Base-by-base conservation (phyloP, 2,329 filamentous ascomycete species). In the Ceratocystis harringtonii region DNA sequence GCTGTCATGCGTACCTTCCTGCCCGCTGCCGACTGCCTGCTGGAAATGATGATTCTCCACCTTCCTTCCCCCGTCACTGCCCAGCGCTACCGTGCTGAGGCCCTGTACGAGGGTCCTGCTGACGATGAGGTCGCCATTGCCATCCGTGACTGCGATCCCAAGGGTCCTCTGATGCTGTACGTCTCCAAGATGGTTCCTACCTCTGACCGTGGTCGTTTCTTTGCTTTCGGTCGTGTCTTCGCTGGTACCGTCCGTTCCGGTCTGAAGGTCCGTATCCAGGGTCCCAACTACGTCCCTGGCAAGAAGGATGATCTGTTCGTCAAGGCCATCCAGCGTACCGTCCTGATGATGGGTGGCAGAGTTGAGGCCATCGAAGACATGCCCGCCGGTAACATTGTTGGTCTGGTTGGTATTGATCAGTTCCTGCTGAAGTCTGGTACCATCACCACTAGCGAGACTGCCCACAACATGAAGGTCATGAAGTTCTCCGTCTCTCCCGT, bases 381-480 rank as follows among this genome's bases (percentile, higher is more conserved):
- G 77, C 94, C 94, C 73, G 92, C 94, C 72, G 94, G 94, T 86
- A 99, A 99, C 89, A 97, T 99, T 84, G 88, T 96, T 75, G 94
- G 94, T 85, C 85, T 99, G 74, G 94, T 99, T 76, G 94, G 94
- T 87, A 90, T 99, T 73, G 94, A 99, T 78, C 94, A 99, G 86
- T 99, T 97, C 90, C 84, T 99, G 84, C 91, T 99, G 84, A 99
- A 99, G 88, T 97, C 94, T 78, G 94, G 94, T 88, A 99, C 94
- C 75, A 89, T 99, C 74, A 96, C 92, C 80, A 97, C 92, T 77
- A 87, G 84, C 76, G 94, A 99, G 72, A 95, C 90, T 71, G 92
- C 94, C 77, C 94, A 99, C 88, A 99, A 99, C 88, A 82, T 99
- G 75, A 97, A 97, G 88, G 94, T 99, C 81, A 99, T 99, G 94